These are phyloP conservation scores for Yamadazyma spencermartinsiae DNA, from an alignment of 1,139 yeast species.

Conservation along the genomic window DNA sequence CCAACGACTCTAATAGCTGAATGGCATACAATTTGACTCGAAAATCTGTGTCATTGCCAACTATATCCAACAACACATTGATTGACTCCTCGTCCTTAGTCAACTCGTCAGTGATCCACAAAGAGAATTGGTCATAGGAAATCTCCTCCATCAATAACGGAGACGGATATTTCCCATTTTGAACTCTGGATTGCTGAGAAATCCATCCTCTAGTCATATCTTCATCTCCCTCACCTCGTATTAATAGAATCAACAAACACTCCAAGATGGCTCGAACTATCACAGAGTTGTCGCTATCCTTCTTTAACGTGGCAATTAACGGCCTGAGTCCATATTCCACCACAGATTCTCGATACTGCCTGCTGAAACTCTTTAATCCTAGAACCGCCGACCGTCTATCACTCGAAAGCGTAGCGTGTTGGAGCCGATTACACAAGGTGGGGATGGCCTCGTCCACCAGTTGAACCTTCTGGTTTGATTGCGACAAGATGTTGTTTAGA, in stretches of 20 bases:
- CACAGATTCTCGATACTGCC: constrained; percentile 87
- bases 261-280: constrained; percentile 84
- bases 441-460: constrained; percentile 86
- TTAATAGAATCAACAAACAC: constrained; percentile 77
- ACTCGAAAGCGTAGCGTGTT: constrained; percentile 76
- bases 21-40: constrained; percentile 78
- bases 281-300: constrained; percentile 67
- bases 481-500: constrained; percentile 38
- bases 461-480: constrained; percentile 43
- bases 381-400: constrained; percentile 92
- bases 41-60: constrained; percentile 58
- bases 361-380: constrained; percentile 84
- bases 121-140: constrained; percentile 76
- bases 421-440: constrained; percentile 82
- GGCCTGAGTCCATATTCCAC: constrained; percentile 87
- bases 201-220: constrained; percentile 69
- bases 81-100: constrained; percentile 68
- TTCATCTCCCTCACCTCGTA: constrained; percentile 60
- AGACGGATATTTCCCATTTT: constrained; percentile 80
- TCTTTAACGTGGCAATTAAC: constrained; percentile 62
- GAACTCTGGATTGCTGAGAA: constrained; percentile 72
- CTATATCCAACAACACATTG: constrained; percentile 54
- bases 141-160: constrained; percentile 66
- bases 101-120: constrained; percentile 95
- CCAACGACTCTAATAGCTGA: constrained; percentile 82